Conservation (phyloP, 257 asterid species). For the Salvia splendens region DNA sequence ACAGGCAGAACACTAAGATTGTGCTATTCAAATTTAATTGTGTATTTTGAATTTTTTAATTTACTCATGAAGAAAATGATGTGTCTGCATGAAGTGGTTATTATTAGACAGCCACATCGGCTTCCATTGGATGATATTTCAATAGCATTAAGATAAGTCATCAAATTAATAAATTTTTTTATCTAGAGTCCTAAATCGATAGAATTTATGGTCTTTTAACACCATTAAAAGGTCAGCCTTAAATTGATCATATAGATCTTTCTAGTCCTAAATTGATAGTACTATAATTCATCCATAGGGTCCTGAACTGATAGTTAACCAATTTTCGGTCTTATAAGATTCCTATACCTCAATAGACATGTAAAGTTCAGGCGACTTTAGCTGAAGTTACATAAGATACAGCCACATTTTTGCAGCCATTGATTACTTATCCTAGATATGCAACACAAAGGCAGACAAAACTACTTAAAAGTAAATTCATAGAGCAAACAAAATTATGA, state of each 20-base stretch:
- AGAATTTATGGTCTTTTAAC: too few relatives aligned
- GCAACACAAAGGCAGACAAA: not conserved
- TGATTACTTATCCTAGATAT: slow-evolving; percentile 8
- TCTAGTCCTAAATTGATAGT: not conserved
- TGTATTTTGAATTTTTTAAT: not conserved
- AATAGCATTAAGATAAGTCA: not conserved
- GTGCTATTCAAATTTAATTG: not conserved
- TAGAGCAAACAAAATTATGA: slow-evolving; percentile 18
- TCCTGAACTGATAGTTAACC: not conserved
- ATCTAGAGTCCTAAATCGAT: too few relatives aligned
- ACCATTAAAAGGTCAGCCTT: not conserved
- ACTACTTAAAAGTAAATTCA: not conserved
- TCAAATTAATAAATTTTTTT: too few relatives aligned
- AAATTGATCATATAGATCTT: not conserved
- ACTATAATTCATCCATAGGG: not conserved
- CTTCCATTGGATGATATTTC: not conserved
- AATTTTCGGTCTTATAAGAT: not conserved
- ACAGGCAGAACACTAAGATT: too few relatives aligned
- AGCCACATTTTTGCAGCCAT: slow-evolving; percentile 10
- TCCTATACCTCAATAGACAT: not conserved
- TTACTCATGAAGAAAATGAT: too few relatives aligned
- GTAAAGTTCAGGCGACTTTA: not conserved
- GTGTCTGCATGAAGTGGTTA: not conserved
- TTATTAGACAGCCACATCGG: not conserved
- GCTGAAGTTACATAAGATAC: slow-evolving; percentile 13